Conservation (phyloP, 345 rosid genomes). For the Leavenworthia alabamica region DNA sequence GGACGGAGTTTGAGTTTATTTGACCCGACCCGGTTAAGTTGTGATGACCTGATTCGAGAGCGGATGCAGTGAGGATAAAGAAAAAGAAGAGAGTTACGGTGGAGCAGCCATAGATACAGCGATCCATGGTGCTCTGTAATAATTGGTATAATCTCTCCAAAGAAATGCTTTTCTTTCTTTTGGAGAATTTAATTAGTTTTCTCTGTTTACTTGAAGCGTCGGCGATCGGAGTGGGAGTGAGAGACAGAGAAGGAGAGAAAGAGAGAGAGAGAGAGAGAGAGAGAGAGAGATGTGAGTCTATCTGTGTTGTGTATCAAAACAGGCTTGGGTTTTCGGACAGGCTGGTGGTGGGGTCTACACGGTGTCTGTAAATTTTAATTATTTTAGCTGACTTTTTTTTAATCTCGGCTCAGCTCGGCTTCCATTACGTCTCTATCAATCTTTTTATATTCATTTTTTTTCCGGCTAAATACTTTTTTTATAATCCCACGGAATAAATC, state of each 20-base stretch:
- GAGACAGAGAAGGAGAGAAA: background rate
- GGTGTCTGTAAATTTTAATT: constrained; percentile 20
- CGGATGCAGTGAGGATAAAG: background rate
- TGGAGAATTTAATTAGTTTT: background rate
- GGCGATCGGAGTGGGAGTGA: constrained; percentile 26
- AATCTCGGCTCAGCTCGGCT: constrained; percentile 18
- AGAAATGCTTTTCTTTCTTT: background rate
- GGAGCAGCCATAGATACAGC: constrained; percentile 34
- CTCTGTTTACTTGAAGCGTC: constrained; percentile 10
- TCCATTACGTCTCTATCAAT: background rate
- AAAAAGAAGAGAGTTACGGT: constrained; percentile 5
- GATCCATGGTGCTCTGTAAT: constrained; percentile 31
- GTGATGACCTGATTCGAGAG: constrained; percentile 6
- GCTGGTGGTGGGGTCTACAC: constrained; percentile 35
- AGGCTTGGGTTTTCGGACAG: constrained; percentile 30
- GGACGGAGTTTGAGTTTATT: constrained; percentile 71
- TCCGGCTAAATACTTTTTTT: background rate
- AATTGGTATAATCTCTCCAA: background rate
- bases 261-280: background rate
- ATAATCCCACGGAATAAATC: background rate
- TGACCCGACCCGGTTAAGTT: constrained; percentile 36
- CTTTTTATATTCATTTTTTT: background rate
- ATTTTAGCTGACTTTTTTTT: constrained; percentile 23
- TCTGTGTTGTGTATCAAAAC: constrained; percentile 16
- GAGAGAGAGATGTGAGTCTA: constrained; percentile 16